Evolutionary conservation across 805 yeast genomes (phyloP), one percentile per base, ranked within the genome.

Genomic region (Yarrowia sp.): DNA sequence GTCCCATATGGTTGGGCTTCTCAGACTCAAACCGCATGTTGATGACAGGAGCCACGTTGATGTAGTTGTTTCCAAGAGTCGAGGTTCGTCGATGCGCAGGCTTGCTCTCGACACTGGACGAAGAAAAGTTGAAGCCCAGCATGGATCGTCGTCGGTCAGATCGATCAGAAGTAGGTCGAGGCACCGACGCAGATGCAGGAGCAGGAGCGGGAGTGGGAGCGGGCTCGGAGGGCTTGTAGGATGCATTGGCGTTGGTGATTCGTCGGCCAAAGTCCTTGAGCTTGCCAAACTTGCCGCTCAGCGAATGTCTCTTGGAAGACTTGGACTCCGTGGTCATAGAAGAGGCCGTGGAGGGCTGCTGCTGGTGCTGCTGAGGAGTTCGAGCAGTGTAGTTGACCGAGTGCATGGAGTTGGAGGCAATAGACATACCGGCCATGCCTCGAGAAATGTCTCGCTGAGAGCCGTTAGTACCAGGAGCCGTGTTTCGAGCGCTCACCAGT

Each of bases 1-100:
- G 47, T 15, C 38, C 47, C 31, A 55, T 55, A 36, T 22, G 28
- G 28, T 55, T 28, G 31, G 61, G 61, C 36, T 41, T 39, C 11
- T 55, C 61, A 3, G 61, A 55, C 45, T 55, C 61, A 13, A 55
- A 55, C 31, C 61, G 61, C 61, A 55, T 55, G 61, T 55, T 55
- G 38, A 55, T 55, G 14, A 55, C 47, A 4, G 61, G 61, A 2
- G 61, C 61, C 3, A 55, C 47, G 15, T 55, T 39, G 47, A 55
- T 55, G 47, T 28, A 15, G 44, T 14, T 51, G 41, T 8, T 38
- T 13, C 39, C 22, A 9, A 51, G 10, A 3, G 61, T 55, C 3
- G 61, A 31, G 15, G 60, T 31, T 22, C 47, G 45, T 39, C 47
- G 22, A 15, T 38, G 61, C 8, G 41, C 9, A 6, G 60, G 10